Base-by-base conservation (phyloP, 202 grass and related monocot species). In the Panicum hallii region DNA sequence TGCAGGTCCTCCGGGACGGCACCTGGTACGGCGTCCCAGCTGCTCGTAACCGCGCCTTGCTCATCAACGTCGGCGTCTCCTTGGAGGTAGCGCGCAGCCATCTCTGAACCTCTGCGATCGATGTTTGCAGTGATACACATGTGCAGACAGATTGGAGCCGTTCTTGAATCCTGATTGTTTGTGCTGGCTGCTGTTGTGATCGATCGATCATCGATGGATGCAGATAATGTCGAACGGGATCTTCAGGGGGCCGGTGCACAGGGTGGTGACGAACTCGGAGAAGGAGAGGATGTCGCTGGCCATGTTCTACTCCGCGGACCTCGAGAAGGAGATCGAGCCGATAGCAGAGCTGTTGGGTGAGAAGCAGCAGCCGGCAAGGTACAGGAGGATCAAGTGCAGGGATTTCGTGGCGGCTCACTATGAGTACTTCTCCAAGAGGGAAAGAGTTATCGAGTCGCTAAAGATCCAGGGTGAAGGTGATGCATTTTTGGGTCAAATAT, bases 161-260 rank as follows among this genome's bases (percentile, higher is more conserved):
- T 16, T 26, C 48, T 7, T 30, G n/a, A 43, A 38, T 34, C 12
- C 9, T 79, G 32, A 2, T 16, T 2, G 5, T 13, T n/a, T 32
- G 65, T 30, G 43, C 50, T 73, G 68, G 46, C 3, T 3, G 19
- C 36, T 38, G 6, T 0, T 17, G 54, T 17, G 8, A 20, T 38
- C 3, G 36, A 9, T n/a, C 14, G 4, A 34, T 4, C 4, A 56
- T 28, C 11, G 70, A 30, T 0, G 11, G 22, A 22, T 70, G 79
- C 61, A 91, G 86, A 85, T 91, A 74, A 63, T 91, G 64, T 83
- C 57, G 82, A 91, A 91, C 34, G 85, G 77, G 36, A 46, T 49
- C 5, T 82, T 85, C 69, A 75, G 11, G 65, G 58, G 52, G 1
- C 85, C 90, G 0, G 53, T 86, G 70, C 86, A 91, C 66, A 78